phyloP scores from a whole-genome alignment of 805 yeast species.

The Ogataea siamensis region DNA sequence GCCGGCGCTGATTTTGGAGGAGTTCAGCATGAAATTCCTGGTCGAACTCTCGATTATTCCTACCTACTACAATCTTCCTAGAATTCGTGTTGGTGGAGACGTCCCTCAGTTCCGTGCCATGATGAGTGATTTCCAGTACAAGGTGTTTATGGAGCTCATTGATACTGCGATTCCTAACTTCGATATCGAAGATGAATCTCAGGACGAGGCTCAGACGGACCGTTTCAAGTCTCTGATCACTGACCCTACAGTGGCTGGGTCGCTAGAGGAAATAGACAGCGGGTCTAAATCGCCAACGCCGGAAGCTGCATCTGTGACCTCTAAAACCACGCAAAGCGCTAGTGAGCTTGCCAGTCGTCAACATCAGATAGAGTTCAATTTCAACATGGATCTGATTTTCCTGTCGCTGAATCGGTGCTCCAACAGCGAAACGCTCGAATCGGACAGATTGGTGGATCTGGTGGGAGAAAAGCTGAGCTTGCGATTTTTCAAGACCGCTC shows the following conservation, averaged over 20 bases:
- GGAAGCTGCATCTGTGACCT: neutral
- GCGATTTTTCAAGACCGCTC: conserved; percentile 55
- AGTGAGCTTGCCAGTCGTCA: conserved; percentile 38
- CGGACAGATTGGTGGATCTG: conserved; percentile 70
- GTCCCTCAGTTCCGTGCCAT: conserved; percentile 71
- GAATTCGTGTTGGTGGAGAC: conserved; percentile 69
- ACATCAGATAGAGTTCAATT: conserved; percentile 66
- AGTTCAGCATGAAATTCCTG: conserved; percentile 67
- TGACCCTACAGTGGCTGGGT: conserved; percentile 14
- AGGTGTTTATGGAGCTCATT: conserved; percentile 75
- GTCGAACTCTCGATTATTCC: conserved; percentile 87
- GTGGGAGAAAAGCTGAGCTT: conserved; percentile 64
- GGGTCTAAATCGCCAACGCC: conserved; percentile 12
- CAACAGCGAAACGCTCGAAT: conserved; percentile 54
- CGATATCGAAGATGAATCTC: conserved; percentile 24
- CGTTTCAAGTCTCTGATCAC: conserved; percentile 27
- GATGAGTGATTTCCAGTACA: conserved; percentile 86
- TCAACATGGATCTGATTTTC: conserved; percentile 63
- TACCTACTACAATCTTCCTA: conserved; percentile 69
- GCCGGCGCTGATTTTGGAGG: conserved; percentile 68
- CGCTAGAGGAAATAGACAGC: conserved; percentile 18
- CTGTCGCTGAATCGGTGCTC: conserved; percentile 67
- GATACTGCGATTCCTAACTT: conserved; percentile 63
- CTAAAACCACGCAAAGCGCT: neutral
- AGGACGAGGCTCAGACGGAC: conserved; percentile 12